phyloP scores from a whole-genome alignment of 306 rosid genomes.

The Senna siamea region DNA sequence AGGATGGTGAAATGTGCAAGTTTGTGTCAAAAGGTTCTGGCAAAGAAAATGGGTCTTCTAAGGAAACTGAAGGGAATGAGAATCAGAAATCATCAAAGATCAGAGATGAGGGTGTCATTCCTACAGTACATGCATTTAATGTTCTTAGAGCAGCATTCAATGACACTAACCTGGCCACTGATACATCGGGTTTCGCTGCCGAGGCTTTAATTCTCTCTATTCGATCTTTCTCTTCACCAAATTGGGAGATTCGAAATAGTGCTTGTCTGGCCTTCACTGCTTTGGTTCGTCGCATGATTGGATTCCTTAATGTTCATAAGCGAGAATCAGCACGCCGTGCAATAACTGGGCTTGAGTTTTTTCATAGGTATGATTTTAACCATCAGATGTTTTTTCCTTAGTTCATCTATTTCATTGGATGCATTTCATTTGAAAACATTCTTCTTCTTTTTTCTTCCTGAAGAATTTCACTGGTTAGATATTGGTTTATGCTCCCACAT shows the following conservation, averaged over 20 bases:
- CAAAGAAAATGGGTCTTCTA: slow-evolving; percentile 41
- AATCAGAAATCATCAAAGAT: slow-evolving; percentile 63
- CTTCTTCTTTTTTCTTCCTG: background rate
- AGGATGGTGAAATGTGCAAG: slow-evolving; percentile 45
- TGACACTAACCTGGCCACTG: slow-evolving; percentile 90
- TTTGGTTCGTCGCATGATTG: slow-evolving; percentile 90
- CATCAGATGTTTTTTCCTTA: slow-evolving; percentile 7
- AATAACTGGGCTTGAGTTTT: slow-evolving; percentile 88
- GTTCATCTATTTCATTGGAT: background rate
- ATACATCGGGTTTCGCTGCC: slow-evolving; percentile 94
- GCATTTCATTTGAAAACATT: background rate
- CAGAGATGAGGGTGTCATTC: slow-evolving; percentile 95
- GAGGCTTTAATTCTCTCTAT: slow-evolving; percentile 84
- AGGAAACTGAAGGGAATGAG: slow-evolving; percentile 48
- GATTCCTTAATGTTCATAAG: slow-evolving; percentile 91
- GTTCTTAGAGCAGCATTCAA: slow-evolving; percentile 90
- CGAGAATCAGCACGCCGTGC: slow-evolving; percentile 93
- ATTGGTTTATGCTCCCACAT: background rate
- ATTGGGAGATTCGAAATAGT: slow-evolving; percentile 97
- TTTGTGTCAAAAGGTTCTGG: slow-evolving; percentile 35
- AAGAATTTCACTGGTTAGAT: background rate
- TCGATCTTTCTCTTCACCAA: slow-evolving; percentile 87
- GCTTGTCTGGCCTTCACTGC: slow-evolving; percentile 96
- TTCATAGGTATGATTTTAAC: slow-evolving; percentile 74
- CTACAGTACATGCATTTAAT: slow-evolving; percentile 95